Conservation (phyloP, 1,284 basidiomycete species). For the Peniophora sp. region DNA sequence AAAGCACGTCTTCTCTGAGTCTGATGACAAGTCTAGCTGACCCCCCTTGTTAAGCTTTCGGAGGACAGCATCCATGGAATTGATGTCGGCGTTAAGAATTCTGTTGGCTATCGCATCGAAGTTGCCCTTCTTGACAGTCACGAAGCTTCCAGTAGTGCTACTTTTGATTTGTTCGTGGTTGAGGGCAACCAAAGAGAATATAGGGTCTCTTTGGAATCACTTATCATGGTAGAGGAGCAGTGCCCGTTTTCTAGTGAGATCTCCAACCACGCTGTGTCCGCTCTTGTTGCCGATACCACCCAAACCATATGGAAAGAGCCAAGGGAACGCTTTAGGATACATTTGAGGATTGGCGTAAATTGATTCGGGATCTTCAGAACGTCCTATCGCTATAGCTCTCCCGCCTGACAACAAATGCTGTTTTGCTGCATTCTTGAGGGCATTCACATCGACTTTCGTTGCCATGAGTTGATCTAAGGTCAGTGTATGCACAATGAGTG, state of each 20-base stretch:
- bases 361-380: constrained; percentile 10
- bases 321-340: constrained; percentile 26
- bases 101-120: not conserved
- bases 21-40: constrained; percentile 20
- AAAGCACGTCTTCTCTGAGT: constrained; percentile 26
- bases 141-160: constrained; percentile 16
- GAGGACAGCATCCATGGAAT: constrained; percentile 12
- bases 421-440: constrained; percentile 6
- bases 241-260: constrained; percentile 13
- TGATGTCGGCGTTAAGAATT: not conserved
- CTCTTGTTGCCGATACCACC: constrained; percentile 20
- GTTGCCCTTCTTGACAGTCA: not conserved
- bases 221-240: constrained; percentile 11
- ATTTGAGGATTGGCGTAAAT: constrained; percentile 22
- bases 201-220: not conserved
- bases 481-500: constrained; percentile 28
- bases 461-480: constrained; percentile 15
- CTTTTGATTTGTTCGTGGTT: constrained; percentile 30
- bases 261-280: constrained; percentile 3
- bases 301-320: constrained; percentile 29
- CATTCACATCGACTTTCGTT: constrained; percentile 4
- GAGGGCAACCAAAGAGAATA: constrained; percentile 29
- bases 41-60: constrained; percentile 11
- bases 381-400: constrained; percentile 14
- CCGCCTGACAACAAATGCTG: constrained; percentile 8